These are phyloP conservation scores for Pouteria glomerata DNA, from an alignment of 148 eudicot species.

Conservation along the genomic window DNA sequence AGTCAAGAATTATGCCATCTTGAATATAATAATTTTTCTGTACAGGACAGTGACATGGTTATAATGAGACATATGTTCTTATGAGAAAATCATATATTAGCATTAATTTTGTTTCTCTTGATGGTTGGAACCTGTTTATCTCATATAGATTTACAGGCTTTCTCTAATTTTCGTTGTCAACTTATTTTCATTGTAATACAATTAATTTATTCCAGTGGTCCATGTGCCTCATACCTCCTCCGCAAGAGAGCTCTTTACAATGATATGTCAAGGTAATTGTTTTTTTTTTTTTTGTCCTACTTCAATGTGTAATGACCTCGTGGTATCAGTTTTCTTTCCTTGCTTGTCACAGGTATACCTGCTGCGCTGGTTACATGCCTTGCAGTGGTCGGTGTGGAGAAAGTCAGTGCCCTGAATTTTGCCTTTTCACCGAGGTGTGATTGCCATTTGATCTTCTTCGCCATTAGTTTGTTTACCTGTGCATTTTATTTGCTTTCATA, in stretches of 20 bases:
- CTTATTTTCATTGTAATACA: not conserved
- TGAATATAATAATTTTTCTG: not conserved
- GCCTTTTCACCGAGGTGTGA: slow-evolving; percentile 81
- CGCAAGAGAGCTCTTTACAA: slow-evolving; percentile 89
- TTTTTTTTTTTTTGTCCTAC: not conserved
- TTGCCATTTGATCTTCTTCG: not conserved
- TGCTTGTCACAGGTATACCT: slow-evolving; percentile 52
- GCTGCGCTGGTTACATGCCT: slow-evolving; percentile 96
- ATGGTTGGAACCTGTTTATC: not conserved
- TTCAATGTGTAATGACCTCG: not conserved
- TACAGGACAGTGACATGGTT: not conserved
- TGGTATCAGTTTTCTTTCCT: slow-evolving; percentile 10
- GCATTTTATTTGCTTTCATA: not conserved
- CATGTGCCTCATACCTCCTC: slow-evolving; percentile 86
- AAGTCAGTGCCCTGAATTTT: slow-evolving; percentile 83
- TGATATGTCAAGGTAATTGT: slow-evolving; percentile 80
- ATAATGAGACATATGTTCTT: not conserved
- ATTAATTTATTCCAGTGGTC: slow-evolving; percentile 46
- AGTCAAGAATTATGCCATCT: not conserved
- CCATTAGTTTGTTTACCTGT: not conserved
- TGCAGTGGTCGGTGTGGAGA: slow-evolving; percentile 99
- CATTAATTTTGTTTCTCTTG: not conserved
- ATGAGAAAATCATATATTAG: not conserved
- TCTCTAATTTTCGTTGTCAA: not conserved
- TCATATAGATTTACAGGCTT: not conserved